These are phyloP conservation scores for Oryza glaberrima DNA, from an alignment of 176 grass and related monocot species.

Conservation along the genomic window DNA sequence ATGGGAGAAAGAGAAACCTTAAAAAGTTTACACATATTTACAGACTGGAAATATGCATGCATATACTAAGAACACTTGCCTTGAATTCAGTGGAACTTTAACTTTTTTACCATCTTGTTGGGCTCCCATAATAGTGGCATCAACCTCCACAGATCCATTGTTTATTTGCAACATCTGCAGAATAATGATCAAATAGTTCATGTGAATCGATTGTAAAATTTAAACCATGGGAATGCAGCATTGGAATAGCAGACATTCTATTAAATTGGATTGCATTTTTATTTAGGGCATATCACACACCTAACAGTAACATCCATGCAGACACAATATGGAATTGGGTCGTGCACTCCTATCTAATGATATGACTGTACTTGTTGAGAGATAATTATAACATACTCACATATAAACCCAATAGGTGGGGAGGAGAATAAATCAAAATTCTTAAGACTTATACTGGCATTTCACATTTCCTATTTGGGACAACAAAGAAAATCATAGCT, in stretches of 20 bases:
- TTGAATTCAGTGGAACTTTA: constrained; percentile 95
- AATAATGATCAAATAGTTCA: constrained; percentile 29
- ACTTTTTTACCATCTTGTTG: constrained; percentile 89
- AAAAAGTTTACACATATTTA: background rate
- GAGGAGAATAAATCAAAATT: constrained; percentile 6
- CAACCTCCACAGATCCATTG: constrained; percentile 93
- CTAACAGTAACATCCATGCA: constrained; percentile 20
- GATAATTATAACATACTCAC: background rate
- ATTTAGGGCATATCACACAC: background rate
- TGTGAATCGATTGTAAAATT: background rate
- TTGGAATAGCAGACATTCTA: background rate
- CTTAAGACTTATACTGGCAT: background rate
- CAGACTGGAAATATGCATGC: constrained; percentile 8
- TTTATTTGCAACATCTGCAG: constrained; percentile 84
- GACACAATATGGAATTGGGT: background rate
- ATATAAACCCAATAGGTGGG: background rate
- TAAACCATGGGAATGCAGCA: constrained; percentile 14
- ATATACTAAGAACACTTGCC: constrained; percentile 45
- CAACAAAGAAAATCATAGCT: constrained; percentile 8
- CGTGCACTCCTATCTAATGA: constrained; percentile 1
- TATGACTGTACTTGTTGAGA: background rate
- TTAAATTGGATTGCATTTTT: constrained; percentile 32
- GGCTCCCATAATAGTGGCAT: constrained; percentile 74
- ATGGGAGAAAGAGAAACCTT: background rate
- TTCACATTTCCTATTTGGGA: background rate